These are phyloP conservation scores for Penicillium sumatraense DNA, from an alignment of 2,329 filamentous ascomycete genomes.

Conservation along the genomic window DNA sequence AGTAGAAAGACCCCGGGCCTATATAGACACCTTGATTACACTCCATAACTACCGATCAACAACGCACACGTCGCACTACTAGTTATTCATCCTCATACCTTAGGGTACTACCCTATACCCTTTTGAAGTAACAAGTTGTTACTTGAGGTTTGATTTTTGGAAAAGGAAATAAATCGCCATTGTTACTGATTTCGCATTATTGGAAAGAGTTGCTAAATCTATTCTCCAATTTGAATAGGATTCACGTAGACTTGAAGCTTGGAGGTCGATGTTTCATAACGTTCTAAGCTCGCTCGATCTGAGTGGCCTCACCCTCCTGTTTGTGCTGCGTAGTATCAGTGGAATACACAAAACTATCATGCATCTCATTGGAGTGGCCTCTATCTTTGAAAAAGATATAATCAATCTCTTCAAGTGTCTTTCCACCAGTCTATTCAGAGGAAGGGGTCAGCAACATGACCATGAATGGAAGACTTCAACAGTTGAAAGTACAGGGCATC, in stretches of 20 bases:
- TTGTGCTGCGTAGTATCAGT: not conserved
- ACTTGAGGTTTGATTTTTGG: too few relatives aligned
- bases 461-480: not conserved
- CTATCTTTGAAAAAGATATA: not conserved
- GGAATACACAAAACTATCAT: not conserved
- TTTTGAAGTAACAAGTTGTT: too few relatives aligned
- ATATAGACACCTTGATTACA: too few relatives aligned
- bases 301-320: not conserved
- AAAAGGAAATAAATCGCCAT: too few relatives aligned
- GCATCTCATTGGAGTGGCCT: not conserved
- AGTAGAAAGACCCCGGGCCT: too few relatives aligned
- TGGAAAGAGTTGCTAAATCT: too few relatives aligned
- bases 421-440: not conserved
- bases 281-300: not conserved
- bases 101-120: too few relatives aligned
- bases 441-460: not conserved
- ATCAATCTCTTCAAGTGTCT: conserved; percentile 4
- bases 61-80: not conserved
- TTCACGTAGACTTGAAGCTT: too few relatives aligned
- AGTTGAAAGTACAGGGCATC: not conserved
- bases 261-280: not conserved
- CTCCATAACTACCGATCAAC: too few relatives aligned
- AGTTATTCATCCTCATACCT: not conserved
- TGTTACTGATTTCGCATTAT: too few relatives aligned
- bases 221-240: too few relatives aligned